Evolutionary conservation across 2,329 filamentous ascomycete species (phyloP).

Genomic region (Epichloe sibirici): DNA sequence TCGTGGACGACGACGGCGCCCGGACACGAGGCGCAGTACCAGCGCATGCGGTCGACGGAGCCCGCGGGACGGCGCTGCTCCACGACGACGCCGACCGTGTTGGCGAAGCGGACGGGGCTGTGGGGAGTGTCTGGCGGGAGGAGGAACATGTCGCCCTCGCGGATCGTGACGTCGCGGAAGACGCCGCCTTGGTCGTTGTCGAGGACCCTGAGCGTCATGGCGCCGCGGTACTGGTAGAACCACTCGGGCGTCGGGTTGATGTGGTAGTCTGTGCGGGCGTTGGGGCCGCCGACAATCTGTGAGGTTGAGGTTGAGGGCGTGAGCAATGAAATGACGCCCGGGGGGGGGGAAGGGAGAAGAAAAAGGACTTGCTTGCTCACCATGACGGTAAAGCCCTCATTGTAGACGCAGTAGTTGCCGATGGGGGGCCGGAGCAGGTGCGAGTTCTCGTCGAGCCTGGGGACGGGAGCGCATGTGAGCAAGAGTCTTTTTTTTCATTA

Average conservation of each 20-base stretch:
- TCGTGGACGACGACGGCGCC: slow-evolving; percentile 60
- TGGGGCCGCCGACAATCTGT: slow-evolving; percentile 86
- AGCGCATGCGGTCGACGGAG: slow-evolving; percentile 68
- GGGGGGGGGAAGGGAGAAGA: not conserved
- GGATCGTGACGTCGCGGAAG: slow-evolving; percentile 79
- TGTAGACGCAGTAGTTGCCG: slow-evolving; percentile 96
- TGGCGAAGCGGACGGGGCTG: slow-evolving; percentile 83
- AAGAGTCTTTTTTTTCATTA: too few relatives aligned
- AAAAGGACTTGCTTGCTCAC: slow-evolving; percentile 22
- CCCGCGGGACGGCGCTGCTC: slow-evolving; percentile 67
- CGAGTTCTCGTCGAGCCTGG: slow-evolving; percentile 79
- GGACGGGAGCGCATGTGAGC: not conserved
- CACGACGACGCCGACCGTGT: slow-evolving; percentile 88
- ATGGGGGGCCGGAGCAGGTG: slow-evolving; percentile 88
- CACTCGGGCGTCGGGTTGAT: slow-evolving; percentile 94
- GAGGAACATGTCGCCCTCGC: slow-evolving; percentile 88
- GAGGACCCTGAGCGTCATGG: slow-evolving; percentile 88
- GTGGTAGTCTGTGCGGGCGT: slow-evolving; percentile 94
- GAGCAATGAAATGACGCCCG: not conserved
- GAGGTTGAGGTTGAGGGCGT: not conserved
- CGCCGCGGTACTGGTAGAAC: slow-evolving; percentile 93
- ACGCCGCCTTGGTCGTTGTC: slow-evolving; percentile 37
- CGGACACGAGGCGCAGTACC: slow-evolving; percentile 71
- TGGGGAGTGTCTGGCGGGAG: slow-evolving; percentile 91
- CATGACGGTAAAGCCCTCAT: slow-evolving; percentile 74